Evolutionary conservation across 148 eudicot genomes (phyloP).

Genomic region (Chenopodium formosanum): DNA sequence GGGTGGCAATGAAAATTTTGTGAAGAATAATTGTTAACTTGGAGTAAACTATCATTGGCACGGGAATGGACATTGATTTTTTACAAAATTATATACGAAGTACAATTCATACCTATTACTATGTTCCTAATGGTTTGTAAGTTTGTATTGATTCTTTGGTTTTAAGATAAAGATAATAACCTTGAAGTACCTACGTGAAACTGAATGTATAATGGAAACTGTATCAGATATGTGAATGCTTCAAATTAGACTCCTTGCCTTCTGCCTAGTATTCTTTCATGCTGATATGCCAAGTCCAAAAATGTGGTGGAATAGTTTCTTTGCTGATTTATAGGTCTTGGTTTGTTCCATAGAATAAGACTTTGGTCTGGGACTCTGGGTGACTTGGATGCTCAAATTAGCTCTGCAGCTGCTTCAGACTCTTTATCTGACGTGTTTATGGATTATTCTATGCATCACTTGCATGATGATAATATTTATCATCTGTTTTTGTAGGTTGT

Average conservation of each 20-base stretch:
- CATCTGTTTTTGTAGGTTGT: constrained; percentile 62
- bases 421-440: background rate
- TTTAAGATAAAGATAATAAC: background rate
- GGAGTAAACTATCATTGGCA: no score
- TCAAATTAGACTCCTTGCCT: background rate
- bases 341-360: background rate
- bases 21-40: no score
- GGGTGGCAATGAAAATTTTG: no score
- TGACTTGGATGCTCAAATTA: background rate
- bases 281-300: background rate
- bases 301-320: background rate
- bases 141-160: background rate
- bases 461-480: background rate
- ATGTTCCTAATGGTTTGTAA: background rate
- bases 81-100: no score
- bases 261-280: background rate
- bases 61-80: no score
- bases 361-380: background rate
- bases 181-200: no score
- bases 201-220: no score
- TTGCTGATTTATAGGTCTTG: background rate
- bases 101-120: background rate
- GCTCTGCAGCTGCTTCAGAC: background rate
- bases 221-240: background rate
- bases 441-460: background rate